Conservation (phyloP, 2,329 filamentous ascomycete species). For the Botryotinia narcissicola region DNA sequence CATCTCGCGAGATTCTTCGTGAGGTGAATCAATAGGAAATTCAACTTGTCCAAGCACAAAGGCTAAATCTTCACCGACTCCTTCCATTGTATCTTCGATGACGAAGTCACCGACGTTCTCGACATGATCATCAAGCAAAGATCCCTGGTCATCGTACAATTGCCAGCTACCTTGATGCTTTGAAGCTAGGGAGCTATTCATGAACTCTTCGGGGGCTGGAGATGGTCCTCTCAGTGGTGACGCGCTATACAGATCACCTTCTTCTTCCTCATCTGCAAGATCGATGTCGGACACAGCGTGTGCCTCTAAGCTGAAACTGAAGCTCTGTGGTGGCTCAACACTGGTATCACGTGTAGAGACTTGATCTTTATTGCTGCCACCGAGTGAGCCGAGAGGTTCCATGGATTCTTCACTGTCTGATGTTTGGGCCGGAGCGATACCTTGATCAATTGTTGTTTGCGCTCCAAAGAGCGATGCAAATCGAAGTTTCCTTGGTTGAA, state of each 20-base stretch:
- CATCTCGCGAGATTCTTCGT: neutral
- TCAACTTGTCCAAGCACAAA: neutral
- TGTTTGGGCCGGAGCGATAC: neutral
- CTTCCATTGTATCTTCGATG: neutral
- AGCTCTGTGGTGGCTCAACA: neutral
- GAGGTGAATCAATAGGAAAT: neutral
- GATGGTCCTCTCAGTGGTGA: neutral
- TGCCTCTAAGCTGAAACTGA: neutral
- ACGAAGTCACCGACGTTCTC: neutral
- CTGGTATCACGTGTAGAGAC: neutral
- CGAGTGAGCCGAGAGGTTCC: neutral
- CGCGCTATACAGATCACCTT: neutral
- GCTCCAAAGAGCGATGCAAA: neutral
- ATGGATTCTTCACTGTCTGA: neutral
- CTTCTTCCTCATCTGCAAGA: neutral
- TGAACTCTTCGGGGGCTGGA: neutral
- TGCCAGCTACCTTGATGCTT: neutral
- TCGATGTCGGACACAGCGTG: neutral
- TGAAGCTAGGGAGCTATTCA: neutral
- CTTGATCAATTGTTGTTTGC: neutral
- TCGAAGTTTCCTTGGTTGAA: neutral
- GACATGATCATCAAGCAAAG: neutral
- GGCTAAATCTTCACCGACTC: neutral
- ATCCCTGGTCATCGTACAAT: neutral
- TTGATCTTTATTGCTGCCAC: rapidly evolving